A percentile compares a stretch with the other conserved stretches of the same genome.
phyloP scores from a whole-genome alignment of 257 asterid genomes.

The Handroanthus guayacan region DNA sequence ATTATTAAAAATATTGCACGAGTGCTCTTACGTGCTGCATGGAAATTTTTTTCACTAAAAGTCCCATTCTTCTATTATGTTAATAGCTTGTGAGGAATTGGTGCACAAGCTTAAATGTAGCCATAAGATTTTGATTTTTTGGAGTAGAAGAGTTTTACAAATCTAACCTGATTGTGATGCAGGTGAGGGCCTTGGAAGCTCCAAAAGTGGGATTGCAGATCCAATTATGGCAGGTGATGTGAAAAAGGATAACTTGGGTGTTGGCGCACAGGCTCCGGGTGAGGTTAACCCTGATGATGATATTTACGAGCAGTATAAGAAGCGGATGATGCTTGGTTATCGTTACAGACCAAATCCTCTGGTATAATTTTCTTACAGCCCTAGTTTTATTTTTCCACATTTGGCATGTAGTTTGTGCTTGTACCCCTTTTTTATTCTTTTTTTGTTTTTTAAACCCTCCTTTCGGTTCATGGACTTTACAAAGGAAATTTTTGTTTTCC shows the following conservation, averaged over 20 bases:
- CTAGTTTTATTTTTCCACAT: neutral
- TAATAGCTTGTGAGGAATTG: neutral
- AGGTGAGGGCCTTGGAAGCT: slow-evolving; percentile 96
- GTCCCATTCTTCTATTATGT: neutral
- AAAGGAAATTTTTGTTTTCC: neutral
- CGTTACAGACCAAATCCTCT: slow-evolving; percentile 85
- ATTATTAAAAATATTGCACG: neutral
- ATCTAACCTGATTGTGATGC: slow-evolving; percentile 26
- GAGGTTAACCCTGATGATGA: slow-evolving; percentile 74
- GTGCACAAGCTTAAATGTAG: neutral
- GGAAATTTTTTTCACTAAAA: neutral
- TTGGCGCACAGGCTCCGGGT: slow-evolving; percentile 76
- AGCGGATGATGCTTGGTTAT: slow-evolving; percentile 87
- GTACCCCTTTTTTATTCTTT: too few species aligned
- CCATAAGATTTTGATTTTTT: neutral
- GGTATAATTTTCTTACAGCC: slow-evolving; percentile 46
- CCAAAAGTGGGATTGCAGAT: slow-evolving; percentile 81
- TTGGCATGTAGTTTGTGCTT: neutral
- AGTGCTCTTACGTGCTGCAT: neutral
- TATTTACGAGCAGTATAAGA: slow-evolving; percentile 81
- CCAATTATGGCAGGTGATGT: slow-evolving; percentile 87
- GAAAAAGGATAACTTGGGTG: slow-evolving; percentile 74
- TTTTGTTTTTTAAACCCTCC: too few species aligned
- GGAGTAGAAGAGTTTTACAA: neutral
- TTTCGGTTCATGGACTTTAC: too few species aligned